Evolutionary conservation across 73 alveolate species (phyloP).

Genomic region (Durusdinium trenchii): DNA sequence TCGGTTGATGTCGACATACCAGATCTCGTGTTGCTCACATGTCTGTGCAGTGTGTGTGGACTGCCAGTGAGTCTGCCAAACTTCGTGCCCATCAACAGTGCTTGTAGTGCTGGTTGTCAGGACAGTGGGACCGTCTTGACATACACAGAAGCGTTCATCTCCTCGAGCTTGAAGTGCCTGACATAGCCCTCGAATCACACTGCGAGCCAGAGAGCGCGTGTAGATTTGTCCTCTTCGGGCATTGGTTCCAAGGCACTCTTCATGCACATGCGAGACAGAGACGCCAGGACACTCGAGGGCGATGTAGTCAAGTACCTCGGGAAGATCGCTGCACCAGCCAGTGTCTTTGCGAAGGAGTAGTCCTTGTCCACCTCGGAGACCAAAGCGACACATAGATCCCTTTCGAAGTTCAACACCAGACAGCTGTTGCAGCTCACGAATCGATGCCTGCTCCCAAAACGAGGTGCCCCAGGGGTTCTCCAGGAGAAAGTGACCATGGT

Average conservation of each 20-base stretch:
- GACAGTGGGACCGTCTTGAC: too few species aligned
- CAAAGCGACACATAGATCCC: background rate
- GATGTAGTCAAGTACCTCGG: background rate
- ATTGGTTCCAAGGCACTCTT: background rate
- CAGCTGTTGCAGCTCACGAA: background rate
- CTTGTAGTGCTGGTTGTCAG: too few species aligned
- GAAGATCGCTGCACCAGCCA: conserved; percentile 2
- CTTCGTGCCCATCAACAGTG: background rate
- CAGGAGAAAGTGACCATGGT: background rate
- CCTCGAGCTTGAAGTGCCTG: background rate
- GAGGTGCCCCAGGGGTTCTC: conserved; percentile 48
- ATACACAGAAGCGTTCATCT: conserved; percentile 39
- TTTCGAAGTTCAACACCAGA: background rate
- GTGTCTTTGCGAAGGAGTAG: background rate
- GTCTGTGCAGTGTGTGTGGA: background rate
- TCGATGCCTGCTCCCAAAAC: background rate
- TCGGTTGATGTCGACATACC: background rate
- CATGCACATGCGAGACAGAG: background rate
- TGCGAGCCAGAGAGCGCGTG: background rate
- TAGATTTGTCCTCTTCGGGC: background rate
- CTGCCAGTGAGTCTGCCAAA: background rate
- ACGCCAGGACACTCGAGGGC: background rate
- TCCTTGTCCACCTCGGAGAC: background rate
- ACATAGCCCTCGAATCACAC: background rate
- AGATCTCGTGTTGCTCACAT: background rate